These are phyloP conservation scores for Colletotrichum sp. DNA, from an alignment of 2,329 filamentous ascomycete species.

Conservation along the genomic window DNA sequence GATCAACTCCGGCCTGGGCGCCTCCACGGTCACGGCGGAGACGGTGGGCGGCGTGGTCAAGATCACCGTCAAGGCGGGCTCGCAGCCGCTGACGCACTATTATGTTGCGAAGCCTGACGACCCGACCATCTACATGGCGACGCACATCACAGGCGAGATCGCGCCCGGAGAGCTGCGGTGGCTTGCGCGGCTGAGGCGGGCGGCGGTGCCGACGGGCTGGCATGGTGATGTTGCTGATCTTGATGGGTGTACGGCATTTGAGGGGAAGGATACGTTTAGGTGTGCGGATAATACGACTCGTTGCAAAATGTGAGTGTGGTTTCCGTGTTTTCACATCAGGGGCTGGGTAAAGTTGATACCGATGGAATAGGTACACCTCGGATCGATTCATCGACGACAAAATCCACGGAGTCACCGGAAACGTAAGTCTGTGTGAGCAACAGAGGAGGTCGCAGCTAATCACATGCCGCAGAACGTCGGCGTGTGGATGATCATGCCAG, in stretches of 20 bases:
- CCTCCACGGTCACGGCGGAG: slow-evolving; percentile 24
- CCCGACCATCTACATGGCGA: slow-evolving; percentile 29
- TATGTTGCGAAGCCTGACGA: slow-evolving; percentile 24
- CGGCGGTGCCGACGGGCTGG: slow-evolving; percentile 25
- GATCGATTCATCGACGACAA: slow-evolving; percentile 66
- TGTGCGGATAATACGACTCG: slow-evolving; percentile 20
- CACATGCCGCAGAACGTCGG: slow-evolving; percentile 29
- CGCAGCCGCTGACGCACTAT: slow-evolving; percentile 27
- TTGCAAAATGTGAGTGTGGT: slow-evolving; percentile 5
- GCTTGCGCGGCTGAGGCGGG: slow-evolving; percentile 23
- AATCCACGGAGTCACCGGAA: slow-evolving; percentile 49
- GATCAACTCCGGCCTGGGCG: slow-evolving; percentile 52
- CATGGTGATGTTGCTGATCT: slow-evolving; percentile 25
- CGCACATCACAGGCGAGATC: slow-evolving; percentile 28
- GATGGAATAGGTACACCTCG: slow-evolving; percentile 48
- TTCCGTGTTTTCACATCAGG: background rate
- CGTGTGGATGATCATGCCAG: slow-evolving; percentile 54
- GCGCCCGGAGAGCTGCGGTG: slow-evolving; percentile 26
- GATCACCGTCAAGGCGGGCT: slow-evolving; percentile 25
- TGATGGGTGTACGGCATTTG: slow-evolving; percentile 25
- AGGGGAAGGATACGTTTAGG: slow-evolving; percentile 22
- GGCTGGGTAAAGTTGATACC: background rate
- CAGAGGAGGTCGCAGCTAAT: slow-evolving; percentile 20
- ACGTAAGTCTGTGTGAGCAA: slow-evolving; percentile 20
- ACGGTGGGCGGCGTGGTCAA: slow-evolving; percentile 23